Evolutionary conservation across 495 filamentous ascomycete genomes (phyloP), one percentile per base, ranked within the genome.

Genomic region (Cudoniella acicularis): DNA sequence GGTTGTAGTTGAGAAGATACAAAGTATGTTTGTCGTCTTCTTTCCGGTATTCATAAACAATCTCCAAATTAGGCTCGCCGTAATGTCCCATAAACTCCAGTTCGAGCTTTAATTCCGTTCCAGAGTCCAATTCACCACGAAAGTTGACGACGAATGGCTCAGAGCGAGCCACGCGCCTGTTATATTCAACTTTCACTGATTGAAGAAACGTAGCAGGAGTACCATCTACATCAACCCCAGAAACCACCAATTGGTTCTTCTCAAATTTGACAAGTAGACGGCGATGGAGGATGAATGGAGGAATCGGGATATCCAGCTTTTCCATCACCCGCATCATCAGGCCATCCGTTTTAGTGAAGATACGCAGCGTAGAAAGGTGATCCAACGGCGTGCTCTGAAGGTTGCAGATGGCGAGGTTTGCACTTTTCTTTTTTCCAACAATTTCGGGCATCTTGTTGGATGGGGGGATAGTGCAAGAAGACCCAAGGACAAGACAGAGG

Each of bases 61-160:
- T 55, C 49, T 69, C 66, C 16, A 72, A 45, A 48, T 71, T 73
- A 0, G 73, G 75, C 62, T 79, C 76, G 16, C 67, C 63, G 51
- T 78, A 77, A 54, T 78, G 65, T 1, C 75, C 75, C 72, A 77
- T 78, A 26, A 78, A 77, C 60, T 77, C 73, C 27, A 77, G 61
- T 50, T 72, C 69, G 10, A 78, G 52, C 51, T 59, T 72, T 40
- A 72, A 54, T 13, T 52, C 2, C 4, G 56, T 63, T 10, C 62
- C 70, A 8, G 30, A 25, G n/a, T 72, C 70, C 16, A 71, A 24
- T 2, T 52, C 50, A 11, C 60, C 66, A 8, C 72, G 67, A 16
- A 74, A 70, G 3, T 56, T 62, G 50, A 77, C 64, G 10, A 63
- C 23, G 47, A 77, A 78, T 8, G 75, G 77, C 62, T 77, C 75